These are phyloP conservation scores for Paracorniculantispora psalliotae DNA, from an alignment of 2,329 filamentous ascomycete genomes.

Conservation along the genomic window DNA sequence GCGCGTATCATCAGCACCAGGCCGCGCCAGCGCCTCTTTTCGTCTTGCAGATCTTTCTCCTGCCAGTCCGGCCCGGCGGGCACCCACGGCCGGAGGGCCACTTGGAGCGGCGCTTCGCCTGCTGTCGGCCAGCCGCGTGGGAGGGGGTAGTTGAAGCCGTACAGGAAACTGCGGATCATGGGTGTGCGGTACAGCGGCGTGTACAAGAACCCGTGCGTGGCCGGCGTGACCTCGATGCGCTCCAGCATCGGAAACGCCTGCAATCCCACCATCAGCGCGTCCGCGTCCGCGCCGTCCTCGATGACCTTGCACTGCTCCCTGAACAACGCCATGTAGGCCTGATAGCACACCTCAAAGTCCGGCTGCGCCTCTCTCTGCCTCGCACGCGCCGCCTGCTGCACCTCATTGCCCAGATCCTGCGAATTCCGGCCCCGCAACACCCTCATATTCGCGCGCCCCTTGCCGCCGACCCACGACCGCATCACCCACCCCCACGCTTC, in stretches of 20 bases:
- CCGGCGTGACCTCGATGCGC: constrained; percentile 34
- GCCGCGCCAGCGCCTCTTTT: constrained; percentile 24
- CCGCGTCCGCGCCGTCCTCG: constrained; percentile 19
- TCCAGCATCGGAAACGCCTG: constrained; percentile 30
- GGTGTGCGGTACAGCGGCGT: constrained; percentile 28
- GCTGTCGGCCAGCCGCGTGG: constrained; percentile 4
- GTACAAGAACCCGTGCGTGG: constrained; percentile 32
- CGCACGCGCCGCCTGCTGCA: background rate
- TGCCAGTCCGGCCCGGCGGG: background rate
- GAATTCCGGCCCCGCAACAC: background rate
- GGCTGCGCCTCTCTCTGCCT: background rate
- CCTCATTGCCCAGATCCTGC: background rate
- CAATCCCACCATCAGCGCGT: constrained; percentile 29
- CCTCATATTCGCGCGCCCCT: background rate
- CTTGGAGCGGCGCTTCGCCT: background rate
- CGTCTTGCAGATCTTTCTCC: background rate
- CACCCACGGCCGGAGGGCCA: background rate
- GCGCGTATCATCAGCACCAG: constrained; percentile 25
- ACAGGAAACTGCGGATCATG: background rate
- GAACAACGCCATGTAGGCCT: background rate
- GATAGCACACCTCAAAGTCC: background rate
- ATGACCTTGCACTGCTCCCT: background rate
- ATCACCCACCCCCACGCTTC: too few relatives aligned
- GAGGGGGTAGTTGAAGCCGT: constrained; percentile 1
- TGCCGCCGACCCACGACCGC: background rate